Base-by-base conservation (phyloP, 305 asterid genomes). In the Fraxinus dipetala region DNA sequence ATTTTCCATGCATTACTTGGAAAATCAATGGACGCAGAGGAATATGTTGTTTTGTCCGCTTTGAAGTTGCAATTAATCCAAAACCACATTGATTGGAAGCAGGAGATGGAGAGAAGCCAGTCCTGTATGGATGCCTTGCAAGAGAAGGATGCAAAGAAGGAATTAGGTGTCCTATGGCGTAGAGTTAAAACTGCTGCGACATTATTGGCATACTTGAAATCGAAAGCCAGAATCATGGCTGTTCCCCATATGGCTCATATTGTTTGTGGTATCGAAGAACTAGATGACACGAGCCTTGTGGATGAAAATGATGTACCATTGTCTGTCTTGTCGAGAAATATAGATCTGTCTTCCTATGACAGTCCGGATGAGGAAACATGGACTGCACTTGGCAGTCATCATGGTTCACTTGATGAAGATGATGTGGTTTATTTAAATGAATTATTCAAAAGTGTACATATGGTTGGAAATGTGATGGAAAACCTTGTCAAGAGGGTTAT, bases 401-500 rank as follows among this genome's bases (percentile, higher is more conserved):
- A 87, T 74, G 91, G 91, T 78, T 78, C 79, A 73, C 86, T 90
- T 65, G 97, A 93, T 72, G 96, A 91, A 82, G 89, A 91, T 38
- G 97, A 95, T 83, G 93, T 90, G 56, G 89, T 86, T 85, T 94
- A 94, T 83, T 87, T 86, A 31, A 87, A 86, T 77, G 94, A 90
- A 80, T 83, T 95, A 83, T 91, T 93, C 78, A 88, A 86, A 83
- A 91, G 96, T 63, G 97, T 93, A 82, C 91, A 93, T 34, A 86
- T 93, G 92, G 96, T 95, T 82, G 85, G 94, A 2, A 93, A 93
- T 87, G 98, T 94, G 36, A 94, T 95, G 99, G 99, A 95, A 86
- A 87, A 88, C 81, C 99, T 95, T 76, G 94, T 94, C 76, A 94
- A 94, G 85, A 95, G 97, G 83, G 92, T 89, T 81, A 83, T 94